These are phyloP conservation scores for Gilbertella persicaria DNA, from an alignment of 371 early-diverging fungal species.

Conservation along the genomic window DNA sequence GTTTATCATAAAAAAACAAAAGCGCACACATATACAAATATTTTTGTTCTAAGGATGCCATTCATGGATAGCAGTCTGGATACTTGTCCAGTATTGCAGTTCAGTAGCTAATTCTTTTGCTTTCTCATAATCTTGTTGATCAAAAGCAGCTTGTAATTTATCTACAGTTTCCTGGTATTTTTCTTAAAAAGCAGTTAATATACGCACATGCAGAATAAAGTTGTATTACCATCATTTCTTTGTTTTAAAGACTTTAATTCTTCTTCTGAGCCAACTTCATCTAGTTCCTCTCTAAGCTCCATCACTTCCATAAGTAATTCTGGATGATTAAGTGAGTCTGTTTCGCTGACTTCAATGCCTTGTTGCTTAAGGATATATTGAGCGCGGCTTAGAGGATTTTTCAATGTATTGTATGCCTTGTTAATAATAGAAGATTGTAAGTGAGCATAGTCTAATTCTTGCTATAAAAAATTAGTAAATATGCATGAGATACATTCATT, in stretches of 20 bases:
- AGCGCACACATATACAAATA: conserved; percentile 10
- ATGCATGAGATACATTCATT: conserved; percentile 1
- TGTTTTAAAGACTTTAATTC: conserved; percentile 15
- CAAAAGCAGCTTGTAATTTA: conserved; percentile 55
- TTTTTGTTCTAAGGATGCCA: conserved; percentile 19
- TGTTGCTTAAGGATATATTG: conserved; percentile 74
- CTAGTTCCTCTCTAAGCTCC: conserved; percentile 76
- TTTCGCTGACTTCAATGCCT: conserved; percentile 63
- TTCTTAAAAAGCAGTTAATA: conserved; percentile 17
- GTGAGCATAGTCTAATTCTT: conserved; percentile 74
- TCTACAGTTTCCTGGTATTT: conserved; percentile 40
- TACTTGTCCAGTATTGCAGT: conserved; percentile 72
- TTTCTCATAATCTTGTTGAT: conserved; percentile 41
- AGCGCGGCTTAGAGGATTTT: conserved; percentile 80
- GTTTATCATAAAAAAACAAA: conserved; percentile 14
- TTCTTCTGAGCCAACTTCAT: conserved; percentile 52
- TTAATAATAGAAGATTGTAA: conserved; percentile 82
- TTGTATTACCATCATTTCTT: conserved; percentile 27
- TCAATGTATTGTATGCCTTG: conserved; percentile 82
- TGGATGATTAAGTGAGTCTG: conserved; percentile 69
- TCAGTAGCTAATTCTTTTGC: conserved; percentile 65
- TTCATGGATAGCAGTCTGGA: conserved; percentile 62
- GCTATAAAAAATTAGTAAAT: conserved; percentile 34
- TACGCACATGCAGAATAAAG: background rate
- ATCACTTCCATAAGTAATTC: conserved; percentile 82